Evolutionary conservation across 495 filamentous ascomycete genomes (phyloP).

Genomic region (Trichoderma virens): DNA sequence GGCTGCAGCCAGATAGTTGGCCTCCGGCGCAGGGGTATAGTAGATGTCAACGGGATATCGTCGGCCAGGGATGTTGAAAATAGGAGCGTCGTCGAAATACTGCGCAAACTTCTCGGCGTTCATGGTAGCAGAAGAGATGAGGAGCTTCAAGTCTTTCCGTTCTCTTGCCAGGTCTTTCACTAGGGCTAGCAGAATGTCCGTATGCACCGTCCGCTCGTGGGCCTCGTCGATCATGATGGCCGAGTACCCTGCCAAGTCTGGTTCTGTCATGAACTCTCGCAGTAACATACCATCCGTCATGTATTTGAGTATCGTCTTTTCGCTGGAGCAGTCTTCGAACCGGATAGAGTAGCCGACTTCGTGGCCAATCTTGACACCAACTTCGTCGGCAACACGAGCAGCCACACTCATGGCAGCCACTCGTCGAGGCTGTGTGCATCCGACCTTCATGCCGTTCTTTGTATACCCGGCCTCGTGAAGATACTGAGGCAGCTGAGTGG

Average conservation of each 20-base stretch:
- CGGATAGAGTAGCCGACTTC: conserved; percentile 94
- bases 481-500: conserved; percentile 83
- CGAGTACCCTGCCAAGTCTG: conserved; percentile 75
- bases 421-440: conserved; percentile 83
- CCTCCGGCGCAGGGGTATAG: conserved; percentile 86
- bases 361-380: conserved; percentile 83
- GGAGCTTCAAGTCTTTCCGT: conserved; percentile 78
- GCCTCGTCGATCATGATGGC: conserved; percentile 96
- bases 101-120: conserved; percentile 88
- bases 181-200: conserved; percentile 84
- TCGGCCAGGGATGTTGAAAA: conserved; percentile 92
- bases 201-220: conserved; percentile 86
- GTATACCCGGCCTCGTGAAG: conserved; percentile 89
- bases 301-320: conserved; percentile 91
- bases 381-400: conserved; percentile 87
- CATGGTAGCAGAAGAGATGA: conserved; percentile 93
- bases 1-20: conserved; percentile 86
- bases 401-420: conserved; percentile 97
- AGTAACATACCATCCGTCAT: conserved; percentile 98
- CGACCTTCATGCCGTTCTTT: conserved; percentile 60
- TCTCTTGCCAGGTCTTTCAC: conserved; percentile 87
- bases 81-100: conserved; percentile 92
- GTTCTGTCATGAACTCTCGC: conserved; percentile 85
- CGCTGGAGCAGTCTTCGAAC: conserved; percentile 88
- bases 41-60: conserved; percentile 87